These are phyloP conservation scores for Macadamia integrifolia DNA, from an alignment of 164 flowering plant genomes.

Conservation along the genomic window DNA sequence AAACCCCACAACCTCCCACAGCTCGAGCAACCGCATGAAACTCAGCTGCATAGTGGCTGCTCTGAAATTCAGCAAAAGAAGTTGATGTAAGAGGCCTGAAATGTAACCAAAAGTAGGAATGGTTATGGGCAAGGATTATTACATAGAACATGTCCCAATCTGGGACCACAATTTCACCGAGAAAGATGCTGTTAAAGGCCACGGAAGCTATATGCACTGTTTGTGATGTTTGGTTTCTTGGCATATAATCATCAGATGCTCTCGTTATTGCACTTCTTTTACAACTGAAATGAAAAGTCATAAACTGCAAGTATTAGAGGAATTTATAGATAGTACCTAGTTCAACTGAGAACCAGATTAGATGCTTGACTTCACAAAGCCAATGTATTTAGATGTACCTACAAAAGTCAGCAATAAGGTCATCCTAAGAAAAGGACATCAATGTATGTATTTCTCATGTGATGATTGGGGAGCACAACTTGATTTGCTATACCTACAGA, in stretches of 20 bases:
- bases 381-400: no score
- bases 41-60: conserved; percentile 52
- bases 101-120: not conserved
- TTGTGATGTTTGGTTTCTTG: conserved; percentile 40
- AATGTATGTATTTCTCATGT: no score
- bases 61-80: conserved; percentile 30
- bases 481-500: no score
- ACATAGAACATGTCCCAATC: conserved; percentile 88
- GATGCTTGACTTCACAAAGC: no score
- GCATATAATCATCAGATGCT: conserved; percentile 69
- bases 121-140: conserved; percentile 12
- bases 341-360: no score
- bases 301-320: conserved; percentile 1
- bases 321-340: not conserved
- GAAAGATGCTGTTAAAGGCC: conserved; percentile 62
- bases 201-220: conserved; percentile 59
- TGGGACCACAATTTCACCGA: conserved; percentile 64
- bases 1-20: conserved; percentile 60
- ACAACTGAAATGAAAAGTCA: conserved; percentile 26
- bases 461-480: no score
- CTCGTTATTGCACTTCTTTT: conserved; percentile 47
- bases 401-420: no score
- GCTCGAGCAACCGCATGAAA: conserved; percentile 70
- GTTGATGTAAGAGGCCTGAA: not conserved
- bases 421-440: no score